A percentile compares a stretch with the other conserved stretches of the same genome.
phyloP scores from a whole-genome alignment of 306 rosid genomes.

The Prunus davidiana region DNA sequence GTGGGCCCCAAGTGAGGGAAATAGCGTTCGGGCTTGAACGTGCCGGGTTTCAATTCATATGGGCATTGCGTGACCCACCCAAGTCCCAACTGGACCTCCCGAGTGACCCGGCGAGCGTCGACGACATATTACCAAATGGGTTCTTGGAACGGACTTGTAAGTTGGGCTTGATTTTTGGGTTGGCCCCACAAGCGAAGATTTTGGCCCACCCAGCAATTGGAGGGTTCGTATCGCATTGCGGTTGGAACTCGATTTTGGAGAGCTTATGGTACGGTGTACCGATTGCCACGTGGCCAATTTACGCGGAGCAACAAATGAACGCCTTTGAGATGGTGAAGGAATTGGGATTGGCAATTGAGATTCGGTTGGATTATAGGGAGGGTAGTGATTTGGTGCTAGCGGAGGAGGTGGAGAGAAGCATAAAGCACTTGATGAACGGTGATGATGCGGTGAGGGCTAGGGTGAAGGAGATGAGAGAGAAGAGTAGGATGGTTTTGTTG shows the following conservation, averaged over 20 bases:
- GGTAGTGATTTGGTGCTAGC: conserved; percentile 38
- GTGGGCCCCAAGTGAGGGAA: conserved; percentile 27
- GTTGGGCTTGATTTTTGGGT: conserved; percentile 48
- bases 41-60: conserved; percentile 33
- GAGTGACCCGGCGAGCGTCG: background rate
- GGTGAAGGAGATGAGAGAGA: conserved; percentile 40
- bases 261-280: conserved; percentile 61
- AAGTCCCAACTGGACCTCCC: conserved; percentile 32
- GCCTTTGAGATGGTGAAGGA: conserved; percentile 65
- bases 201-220: conserved; percentile 43
- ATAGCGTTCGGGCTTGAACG: conserved; percentile 38
- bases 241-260: conserved; percentile 67
- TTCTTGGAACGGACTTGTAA: conserved; percentile 37
- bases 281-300: conserved; percentile 63
- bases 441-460: conserved; percentile 27
- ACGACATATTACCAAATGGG: conserved; percentile 29
- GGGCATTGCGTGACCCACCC: conserved; percentile 49
- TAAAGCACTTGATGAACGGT: conserved; percentile 31
- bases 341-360: conserved; percentile 51
- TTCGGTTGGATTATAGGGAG: conserved; percentile 44
- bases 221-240: conserved; percentile 63
- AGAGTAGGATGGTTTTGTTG: background rate
- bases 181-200: conserved; percentile 51
- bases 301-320: conserved; percentile 53
- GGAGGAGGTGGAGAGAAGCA: conserved; percentile 32